Conservation (phyloP, 306 rosid species). For the Acacia acuminata region DNA sequence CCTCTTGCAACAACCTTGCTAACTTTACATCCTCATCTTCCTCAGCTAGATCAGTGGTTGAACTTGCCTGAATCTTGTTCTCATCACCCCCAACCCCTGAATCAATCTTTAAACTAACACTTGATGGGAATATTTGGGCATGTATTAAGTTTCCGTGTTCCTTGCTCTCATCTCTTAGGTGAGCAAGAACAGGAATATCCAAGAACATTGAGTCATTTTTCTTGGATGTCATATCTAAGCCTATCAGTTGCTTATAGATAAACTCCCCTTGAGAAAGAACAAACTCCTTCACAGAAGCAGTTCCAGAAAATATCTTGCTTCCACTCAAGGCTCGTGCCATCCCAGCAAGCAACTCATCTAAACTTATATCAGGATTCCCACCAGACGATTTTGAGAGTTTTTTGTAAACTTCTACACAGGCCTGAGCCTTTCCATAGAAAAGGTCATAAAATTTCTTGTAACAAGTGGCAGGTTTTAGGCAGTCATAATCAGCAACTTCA, state of each 20-base stretch:
- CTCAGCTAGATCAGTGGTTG: conserved; percentile 32
- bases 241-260: conserved; percentile 73
- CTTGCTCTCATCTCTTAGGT: conserved; percentile 67
- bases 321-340: conserved; percentile 78
- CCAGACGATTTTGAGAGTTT: conserved; percentile 67
- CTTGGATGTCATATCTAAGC: conserved; percentile 73
- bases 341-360: conserved; percentile 92
- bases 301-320: conserved; percentile 60
- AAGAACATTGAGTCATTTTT: conserved; percentile 56
- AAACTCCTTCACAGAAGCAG: conserved; percentile 74
- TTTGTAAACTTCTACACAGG: conserved; percentile 76
- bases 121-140: conserved; percentile 38
- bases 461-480: conserved; percentile 67
- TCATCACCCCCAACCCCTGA: conserved; percentile 39
- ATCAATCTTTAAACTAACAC: conserved; percentile 60
- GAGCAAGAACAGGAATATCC: conserved; percentile 65
- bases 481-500: conserved; percentile 75
- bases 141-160: conserved; percentile 42
- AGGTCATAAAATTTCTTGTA: conserved; percentile 71
- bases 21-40: conserved; percentile 78
- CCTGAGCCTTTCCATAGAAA: conserved; percentile 76
- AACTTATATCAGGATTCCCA: conserved; percentile 61
- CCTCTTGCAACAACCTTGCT: conserved; percentile 88
- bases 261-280: conserved; percentile 81
- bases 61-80: conserved; percentile 34